Evolutionary conservation across 2,329 filamentous ascomycete species (phyloP).

Genomic region (Stemphylium vesicarium): DNA sequence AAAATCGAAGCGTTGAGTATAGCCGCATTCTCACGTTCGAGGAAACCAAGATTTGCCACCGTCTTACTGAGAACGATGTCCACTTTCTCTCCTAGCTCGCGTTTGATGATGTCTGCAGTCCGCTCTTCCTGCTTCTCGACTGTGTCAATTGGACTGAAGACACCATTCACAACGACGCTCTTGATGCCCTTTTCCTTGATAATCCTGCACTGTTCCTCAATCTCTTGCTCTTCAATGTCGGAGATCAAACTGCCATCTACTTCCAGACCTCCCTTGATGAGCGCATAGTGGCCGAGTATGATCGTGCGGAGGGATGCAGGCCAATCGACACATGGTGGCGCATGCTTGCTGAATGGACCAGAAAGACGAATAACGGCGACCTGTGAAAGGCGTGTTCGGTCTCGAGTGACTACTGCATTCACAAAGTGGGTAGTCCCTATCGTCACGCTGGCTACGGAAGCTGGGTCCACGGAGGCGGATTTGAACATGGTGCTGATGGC

Average conservation of each 20-base stretch:
- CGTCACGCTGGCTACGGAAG: constrained; percentile 53
- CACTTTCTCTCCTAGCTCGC: constrained; percentile 52
- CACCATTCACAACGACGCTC: constrained; percentile 62
- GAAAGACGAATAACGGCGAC: constrained; percentile 62
- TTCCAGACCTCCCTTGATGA: constrained; percentile 58
- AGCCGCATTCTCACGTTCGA: constrained; percentile 59
- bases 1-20: constrained; percentile 59
- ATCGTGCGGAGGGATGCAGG: constrained; percentile 54
- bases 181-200: constrained; percentile 54
- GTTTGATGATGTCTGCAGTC: constrained; percentile 56
- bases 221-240: constrained; percentile 53
- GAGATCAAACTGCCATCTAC: constrained; percentile 57
- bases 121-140: constrained; percentile 59
- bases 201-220: constrained; percentile 52
- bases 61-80: constrained; percentile 60
- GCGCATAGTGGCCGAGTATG: constrained; percentile 54
- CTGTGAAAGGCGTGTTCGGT: constrained; percentile 56
- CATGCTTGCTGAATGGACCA: constrained; percentile 56
- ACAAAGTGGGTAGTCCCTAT: constrained; percentile 62
- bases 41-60: constrained; percentile 58
- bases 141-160: constrained; percentile 65
- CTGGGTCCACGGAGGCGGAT: constrained; percentile 37
- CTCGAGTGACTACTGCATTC: constrained; percentile 59
- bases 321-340: constrained; percentile 59
- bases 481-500: constrained; percentile 48